These are phyloP conservation scores for Rhinocladiella mackenziei DNA, from an alignment of 2,329 filamentous ascomycete genomes.

Conservation along the genomic window DNA sequence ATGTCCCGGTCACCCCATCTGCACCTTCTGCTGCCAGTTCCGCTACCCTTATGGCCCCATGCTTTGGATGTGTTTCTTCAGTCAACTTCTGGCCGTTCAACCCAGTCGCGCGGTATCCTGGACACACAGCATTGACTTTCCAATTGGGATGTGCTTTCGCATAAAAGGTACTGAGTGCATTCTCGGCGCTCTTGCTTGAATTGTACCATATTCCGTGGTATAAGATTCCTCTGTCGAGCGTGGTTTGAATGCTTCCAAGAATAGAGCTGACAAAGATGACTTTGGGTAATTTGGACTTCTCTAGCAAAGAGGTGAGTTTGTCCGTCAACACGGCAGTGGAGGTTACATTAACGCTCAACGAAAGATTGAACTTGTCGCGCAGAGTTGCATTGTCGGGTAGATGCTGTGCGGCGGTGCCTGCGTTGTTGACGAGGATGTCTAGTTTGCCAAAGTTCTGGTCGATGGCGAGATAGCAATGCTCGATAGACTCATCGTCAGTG, in stretches of 20 bases:
- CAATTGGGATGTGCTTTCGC: slow-evolving; percentile 21
- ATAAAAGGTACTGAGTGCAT: slow-evolving; percentile 24
- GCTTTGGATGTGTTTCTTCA: slow-evolving; percentile 23
- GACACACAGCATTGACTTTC: slow-evolving; percentile 28
- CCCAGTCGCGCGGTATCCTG: slow-evolving; percentile 21
- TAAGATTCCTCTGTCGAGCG: slow-evolving; percentile 8
- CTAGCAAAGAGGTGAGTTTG: slow-evolving; percentile 21
- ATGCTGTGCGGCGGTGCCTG: slow-evolving; percentile 29
- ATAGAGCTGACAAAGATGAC: slow-evolving; percentile 25
- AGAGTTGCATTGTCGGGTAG: slow-evolving; percentile 13
- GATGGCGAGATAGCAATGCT: slow-evolving; percentile 32
- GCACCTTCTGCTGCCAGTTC: slow-evolving; percentile 23
- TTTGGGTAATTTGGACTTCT: slow-evolving; percentile 23
- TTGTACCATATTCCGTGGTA: slow-evolving; percentile 17
- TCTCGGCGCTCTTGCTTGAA: slow-evolving; percentile 24
- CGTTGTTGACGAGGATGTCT: slow-evolving; percentile 39
- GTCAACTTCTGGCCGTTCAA: slow-evolving; percentile 15
- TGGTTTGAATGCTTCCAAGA: slow-evolving; percentile 18
- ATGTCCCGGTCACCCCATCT: slow-evolving; percentile 24
- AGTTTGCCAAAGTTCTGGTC: slow-evolving; percentile 34
- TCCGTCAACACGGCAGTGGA: slow-evolving; percentile 27
- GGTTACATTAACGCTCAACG: slow-evolving; percentile 30
- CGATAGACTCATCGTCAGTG: slow-evolving; percentile 33
- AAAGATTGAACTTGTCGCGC: slow-evolving; percentile 27
- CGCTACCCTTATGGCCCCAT: slow-evolving; percentile 22